Evolutionary conservation across 2,329 filamentous ascomycete species (phyloP).

Genomic region (Camptophora hylomeconis): DNA sequence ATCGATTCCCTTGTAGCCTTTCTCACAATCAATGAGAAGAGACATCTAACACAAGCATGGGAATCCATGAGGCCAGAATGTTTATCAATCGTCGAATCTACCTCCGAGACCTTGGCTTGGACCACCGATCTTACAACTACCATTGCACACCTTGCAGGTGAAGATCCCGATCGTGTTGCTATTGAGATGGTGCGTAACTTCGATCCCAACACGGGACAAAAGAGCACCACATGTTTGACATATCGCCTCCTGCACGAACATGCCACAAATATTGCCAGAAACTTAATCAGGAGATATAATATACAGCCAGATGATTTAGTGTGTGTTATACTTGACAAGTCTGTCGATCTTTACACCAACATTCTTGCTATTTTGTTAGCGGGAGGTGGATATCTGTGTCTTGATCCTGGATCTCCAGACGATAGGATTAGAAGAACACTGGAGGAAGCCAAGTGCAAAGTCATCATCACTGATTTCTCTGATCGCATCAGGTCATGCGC

Average conservation of each 20-base stretch:
- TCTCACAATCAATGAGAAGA: conserved; percentile 26
- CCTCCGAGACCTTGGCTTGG: conserved; percentile 21
- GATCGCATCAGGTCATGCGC: too few species aligned
- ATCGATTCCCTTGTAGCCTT: conserved; percentile 40
- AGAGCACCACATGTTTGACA: conserved; percentile 36
- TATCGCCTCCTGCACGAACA: conserved; percentile 51
- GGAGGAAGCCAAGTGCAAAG: conserved; percentile 35
- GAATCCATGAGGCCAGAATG: too few species aligned
- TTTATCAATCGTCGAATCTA: too few species aligned
- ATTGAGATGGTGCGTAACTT: conserved; percentile 49
- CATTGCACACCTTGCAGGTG: conserved; percentile 41
- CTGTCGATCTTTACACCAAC: conserved; percentile 54
- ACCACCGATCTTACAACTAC: conserved; percentile 35
- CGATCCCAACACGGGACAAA: conserved; percentile 18
- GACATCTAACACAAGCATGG: too few species aligned
- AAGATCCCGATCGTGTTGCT: conserved; percentile 43
- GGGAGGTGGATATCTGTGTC: conserved; percentile 67
- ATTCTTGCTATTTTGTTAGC: conserved; percentile 64
- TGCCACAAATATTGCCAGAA: conserved; percentile 51
- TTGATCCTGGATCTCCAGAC: conserved; percentile 57
- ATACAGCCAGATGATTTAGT: conserved; percentile 42
- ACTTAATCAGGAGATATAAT: conserved; percentile 37
- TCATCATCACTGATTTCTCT: conserved; percentile 7
- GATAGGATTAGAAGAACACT: conserved; percentile 51
- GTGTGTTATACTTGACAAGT: conserved; percentile 70